Base-by-base conservation (phyloP, 441 rosid species). In the Populus hybrid region DNA sequence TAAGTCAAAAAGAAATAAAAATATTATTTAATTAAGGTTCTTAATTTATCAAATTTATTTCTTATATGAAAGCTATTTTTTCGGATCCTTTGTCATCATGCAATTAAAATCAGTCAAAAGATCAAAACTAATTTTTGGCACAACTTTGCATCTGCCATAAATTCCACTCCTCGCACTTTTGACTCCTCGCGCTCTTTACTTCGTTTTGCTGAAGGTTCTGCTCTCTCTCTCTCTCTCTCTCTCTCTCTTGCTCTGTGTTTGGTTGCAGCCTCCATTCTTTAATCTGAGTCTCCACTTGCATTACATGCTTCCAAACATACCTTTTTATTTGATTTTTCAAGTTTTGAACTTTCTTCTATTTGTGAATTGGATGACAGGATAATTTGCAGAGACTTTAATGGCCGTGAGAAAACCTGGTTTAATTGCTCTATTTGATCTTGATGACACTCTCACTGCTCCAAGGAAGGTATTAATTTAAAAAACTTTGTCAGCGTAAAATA, bases 371-470 rank as follows among this genome's bases (percentile, higher is more conserved):
- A 69, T 65, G 18, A n/a, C 75, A 77, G 76, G 67, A 34, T 7
- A 75, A 36, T 23, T 21, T 66, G 24, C 36, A 35, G 11, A 23
- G 40, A 69, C 61, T 75, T 64, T 79, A 87, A 89, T 89, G 92
- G 92, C 90, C 6, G 80, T 70, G 23, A 82, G 85, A 72, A 88
- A 82, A 34, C 87, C 93, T 71, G 95, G 94, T 72, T 74, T 91
- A 78, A 90, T 90, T 71, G 93, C 92, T 77, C 77, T 91, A 76
- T 92, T 92, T 74, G 86, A 83, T 74, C 82, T 83, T 65, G 86
- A 83, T 78, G 86, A 82, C 9, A 83, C 99, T 82, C 98, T 96
- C 57, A 91, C 99, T 3, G 98, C 99, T 81, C 97, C 98, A 19
- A 90, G 99, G 86, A 92, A 94, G 93, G 94, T 87, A 53, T 70